Conservation (phyloP, 2,329 filamentous ascomycete genomes). For the Nigrospora sphaerica region DNA sequence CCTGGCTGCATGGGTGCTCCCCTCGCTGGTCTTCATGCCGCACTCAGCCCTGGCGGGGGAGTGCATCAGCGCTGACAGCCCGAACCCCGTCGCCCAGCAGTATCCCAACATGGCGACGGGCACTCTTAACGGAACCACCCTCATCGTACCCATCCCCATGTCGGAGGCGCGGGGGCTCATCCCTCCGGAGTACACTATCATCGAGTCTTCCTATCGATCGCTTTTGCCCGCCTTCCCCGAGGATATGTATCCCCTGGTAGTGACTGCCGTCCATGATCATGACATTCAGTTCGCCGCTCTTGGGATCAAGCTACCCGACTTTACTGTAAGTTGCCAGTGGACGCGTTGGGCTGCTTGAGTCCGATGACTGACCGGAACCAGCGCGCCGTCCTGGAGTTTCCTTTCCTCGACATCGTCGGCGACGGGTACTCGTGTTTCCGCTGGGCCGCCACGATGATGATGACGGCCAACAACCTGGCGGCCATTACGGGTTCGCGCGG, state of each 20-base stretch:
- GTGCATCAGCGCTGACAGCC: conserved; percentile 21
- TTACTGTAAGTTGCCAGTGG: conserved; percentile 30
- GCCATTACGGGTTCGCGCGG: conserved; percentile 35
- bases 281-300: conserved; percentile 36
- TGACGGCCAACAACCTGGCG: conserved; percentile 31
- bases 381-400: conserved; percentile 46
- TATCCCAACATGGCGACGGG: conserved; percentile 43
- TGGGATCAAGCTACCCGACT: conserved; percentile 35
- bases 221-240: conserved; percentile 40
- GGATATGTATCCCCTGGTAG: conserved; percentile 45
- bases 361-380: conserved; percentile 14
- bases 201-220: conserved; percentile 38
- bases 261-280: conserved; percentile 43
- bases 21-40: too few relatives aligned
- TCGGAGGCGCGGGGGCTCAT: conserved; percentile 37
- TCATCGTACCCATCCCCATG: conserved; percentile 43
- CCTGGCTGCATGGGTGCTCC: too few relatives aligned
- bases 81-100: conserved; percentile 40
- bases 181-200: conserved; percentile 39
- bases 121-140: conserved; percentile 45
- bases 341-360: not conserved
- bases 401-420: conserved; percentile 45
- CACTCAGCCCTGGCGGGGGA: too few relatives aligned
- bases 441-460: conserved; percentile 39
- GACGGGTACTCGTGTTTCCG: conserved; percentile 45